Conservation (phyloP, 1,139 yeast genomes). For the Saccharomyces hybrid region DNA sequence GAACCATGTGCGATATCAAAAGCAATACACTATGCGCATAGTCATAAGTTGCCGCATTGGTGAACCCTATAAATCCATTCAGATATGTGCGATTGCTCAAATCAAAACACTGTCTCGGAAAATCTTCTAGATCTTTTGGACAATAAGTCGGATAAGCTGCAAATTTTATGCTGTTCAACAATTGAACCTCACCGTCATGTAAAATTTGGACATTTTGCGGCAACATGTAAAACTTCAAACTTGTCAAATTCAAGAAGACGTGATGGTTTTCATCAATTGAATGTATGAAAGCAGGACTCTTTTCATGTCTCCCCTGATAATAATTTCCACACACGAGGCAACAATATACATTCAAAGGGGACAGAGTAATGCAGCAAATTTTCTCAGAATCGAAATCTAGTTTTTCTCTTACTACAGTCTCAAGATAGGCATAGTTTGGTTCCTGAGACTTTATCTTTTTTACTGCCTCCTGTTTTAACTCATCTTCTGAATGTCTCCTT, state of each 20-base stretch:
- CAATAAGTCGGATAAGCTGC: slow-evolving; percentile 48
- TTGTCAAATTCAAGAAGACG: slow-evolving; percentile 49
- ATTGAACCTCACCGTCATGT: slow-evolving; percentile 5
- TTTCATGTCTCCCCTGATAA: slow-evolving; percentile 55
- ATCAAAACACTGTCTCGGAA: slow-evolving; percentile 33
- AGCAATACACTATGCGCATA: background rate
- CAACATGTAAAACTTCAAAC: slow-evolving; percentile 43
- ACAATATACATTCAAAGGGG: slow-evolving; percentile 56
- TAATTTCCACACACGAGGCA: slow-evolving; percentile 71
- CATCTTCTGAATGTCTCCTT: background rate
- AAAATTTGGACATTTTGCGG: slow-evolving; percentile 41
- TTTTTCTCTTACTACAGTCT: slow-evolving; percentile 45
- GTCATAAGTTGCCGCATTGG: slow-evolving; percentile 29
- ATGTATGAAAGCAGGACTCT: slow-evolving; percentile 63
- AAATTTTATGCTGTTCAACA: slow-evolving; percentile 44
- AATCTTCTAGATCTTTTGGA: slow-evolving; percentile 28
- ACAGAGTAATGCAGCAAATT: slow-evolving; percentile 54
- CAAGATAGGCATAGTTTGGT: slow-evolving; percentile 35
- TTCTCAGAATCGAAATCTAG: slow-evolving; percentile 68
- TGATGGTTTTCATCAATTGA: slow-evolving; percentile 57
- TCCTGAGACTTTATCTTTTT: slow-evolving; percentile 2
- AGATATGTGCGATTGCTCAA: slow-evolving; percentile 40
- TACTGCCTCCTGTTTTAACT: slow-evolving; percentile 1
- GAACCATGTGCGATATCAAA: background rate
- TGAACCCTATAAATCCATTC: slow-evolving; percentile 63